Conservation (phyloP, 805 yeast species). For the Isabelozyma rhagii region DNA sequence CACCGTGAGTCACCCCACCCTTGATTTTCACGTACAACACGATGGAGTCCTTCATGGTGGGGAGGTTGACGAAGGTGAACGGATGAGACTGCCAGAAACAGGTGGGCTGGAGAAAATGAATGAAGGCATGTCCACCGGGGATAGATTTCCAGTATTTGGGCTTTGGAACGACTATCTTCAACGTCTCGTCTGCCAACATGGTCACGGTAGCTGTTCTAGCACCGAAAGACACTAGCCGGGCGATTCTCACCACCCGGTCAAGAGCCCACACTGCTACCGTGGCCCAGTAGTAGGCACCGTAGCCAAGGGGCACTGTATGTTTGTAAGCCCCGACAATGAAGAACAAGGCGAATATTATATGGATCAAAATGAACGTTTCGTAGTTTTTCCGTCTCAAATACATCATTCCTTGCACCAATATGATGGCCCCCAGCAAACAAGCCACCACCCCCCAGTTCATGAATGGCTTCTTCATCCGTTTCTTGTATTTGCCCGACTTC, state of each 20-base stretch:
- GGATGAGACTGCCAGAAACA: slow-evolving; percentile 33
- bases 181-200: slow-evolving; percentile 20
- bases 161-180: slow-evolving; percentile 18
- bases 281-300: slow-evolving; percentile 13
- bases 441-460: slow-evolving; percentile 21
- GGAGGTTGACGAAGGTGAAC: slow-evolving; percentile 20
- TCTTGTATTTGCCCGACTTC: slow-evolving; percentile 12
- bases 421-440: slow-evolving; percentile 6
- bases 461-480: slow-evolving; percentile 12
- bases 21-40: slow-evolving; percentile 23
- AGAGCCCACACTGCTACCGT: slow-evolving; percentile 21
- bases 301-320: slow-evolving; percentile 11
- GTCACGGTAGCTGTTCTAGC: slow-evolving; percentile 19
- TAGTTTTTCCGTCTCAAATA: slow-evolving; percentile 19
- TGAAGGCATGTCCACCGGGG: slow-evolving; percentile 23
- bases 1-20: slow-evolving; percentile 23
- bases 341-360: slow-evolving; percentile 21
- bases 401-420: slow-evolving; percentile 17
- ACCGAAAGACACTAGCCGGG: slow-evolving; percentile 18
- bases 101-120: slow-evolving; percentile 21
- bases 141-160: slow-evolving; percentile 20
- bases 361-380: slow-evolving; percentile 20
- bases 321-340: slow-evolving; percentile 22
- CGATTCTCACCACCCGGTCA: slow-evolving; percentile 18
- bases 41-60: slow-evolving; percentile 10